Percentiles rank a stretch among this genome's conserved stretches.
Evolutionary conservation across 257 asterid species (phyloP).

Genomic region (Galeopsis tetrahit): DNA sequence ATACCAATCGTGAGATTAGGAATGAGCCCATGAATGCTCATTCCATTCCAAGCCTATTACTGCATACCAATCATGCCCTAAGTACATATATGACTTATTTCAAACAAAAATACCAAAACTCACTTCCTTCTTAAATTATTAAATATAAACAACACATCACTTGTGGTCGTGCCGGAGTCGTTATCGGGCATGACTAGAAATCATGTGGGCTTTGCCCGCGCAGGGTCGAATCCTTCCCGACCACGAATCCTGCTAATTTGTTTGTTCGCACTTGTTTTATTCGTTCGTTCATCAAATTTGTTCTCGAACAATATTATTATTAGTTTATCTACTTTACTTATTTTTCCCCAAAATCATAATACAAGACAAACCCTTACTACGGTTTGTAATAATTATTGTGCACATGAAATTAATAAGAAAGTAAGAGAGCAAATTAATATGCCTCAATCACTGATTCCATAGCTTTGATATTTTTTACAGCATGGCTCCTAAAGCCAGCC

Average conservation of each 20-base stretch:
- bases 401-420: constrained; percentile 13
- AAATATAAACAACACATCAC: neutral
- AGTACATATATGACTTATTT: neutral
- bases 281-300: too few species aligned
- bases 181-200: constrained; percentile 61
- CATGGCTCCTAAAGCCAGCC: constrained; percentile 51
- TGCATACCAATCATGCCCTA: too few species aligned
- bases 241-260: neutral
- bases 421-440: constrained; percentile 36
- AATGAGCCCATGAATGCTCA: too few species aligned
- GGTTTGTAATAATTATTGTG: neutral
- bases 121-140: too few species aligned
- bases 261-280: neutral
- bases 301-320: too few species aligned
- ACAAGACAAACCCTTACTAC: too few species aligned
- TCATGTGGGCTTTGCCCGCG: too few species aligned
- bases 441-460: constrained; percentile 53
- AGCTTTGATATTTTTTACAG: constrained; percentile 31
- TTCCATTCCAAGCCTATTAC: too few species aligned
- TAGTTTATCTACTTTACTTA: too few species aligned
- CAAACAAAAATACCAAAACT: neutral
- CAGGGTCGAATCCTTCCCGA: constrained; percentile 97
- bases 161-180: constrained; percentile 99
- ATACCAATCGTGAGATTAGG: too few species aligned
- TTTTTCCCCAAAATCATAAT: too few species aligned